Conservation (phyloP, 192 early-diverging fungal species). For the Radiomyces spectabilis region DNA sequence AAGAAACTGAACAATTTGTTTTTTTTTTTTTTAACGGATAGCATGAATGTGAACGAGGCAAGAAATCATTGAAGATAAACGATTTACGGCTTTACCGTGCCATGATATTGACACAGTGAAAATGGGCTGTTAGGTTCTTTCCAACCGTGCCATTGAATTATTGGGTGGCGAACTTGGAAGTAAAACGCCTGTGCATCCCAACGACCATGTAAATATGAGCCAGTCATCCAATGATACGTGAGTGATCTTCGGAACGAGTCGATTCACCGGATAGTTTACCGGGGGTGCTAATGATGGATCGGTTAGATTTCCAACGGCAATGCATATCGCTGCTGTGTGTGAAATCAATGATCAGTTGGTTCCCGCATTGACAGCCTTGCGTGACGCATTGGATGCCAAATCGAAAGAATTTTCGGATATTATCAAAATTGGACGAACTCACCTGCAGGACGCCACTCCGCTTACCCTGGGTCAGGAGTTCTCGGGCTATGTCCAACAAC, state of each 20-base stretch:
- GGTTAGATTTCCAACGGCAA: constrained; percentile 92
- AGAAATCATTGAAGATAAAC: too few relatives aligned
- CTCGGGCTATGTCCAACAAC: constrained; percentile 87
- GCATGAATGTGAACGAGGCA: constrained; percentile 92
- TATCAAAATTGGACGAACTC: constrained; percentile 98
- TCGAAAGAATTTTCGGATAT: constrained; percentile 77
- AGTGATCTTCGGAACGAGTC: too few relatives aligned
- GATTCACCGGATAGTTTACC: too few relatives aligned
- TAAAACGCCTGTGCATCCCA: constrained; percentile 95
- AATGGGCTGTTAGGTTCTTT: constrained; percentile 62
- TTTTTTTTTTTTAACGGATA: constrained; percentile 26
- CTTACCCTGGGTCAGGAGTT: constrained; percentile 97
- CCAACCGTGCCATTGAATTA: constrained; percentile 95
- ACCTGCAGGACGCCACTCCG: constrained; percentile 77
- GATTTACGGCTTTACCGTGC: too few relatives aligned
- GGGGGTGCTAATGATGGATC: too few relatives aligned
- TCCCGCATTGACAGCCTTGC: constrained; percentile 71
- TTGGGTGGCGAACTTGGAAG: constrained; percentile 81
- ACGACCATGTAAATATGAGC: constrained; percentile 97
- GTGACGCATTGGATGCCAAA: constrained; percentile 67
- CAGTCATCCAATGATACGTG: constrained; percentile 94
- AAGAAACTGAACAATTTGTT: not conserved
- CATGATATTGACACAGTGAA: not conserved
- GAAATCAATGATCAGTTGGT: constrained; percentile 74
- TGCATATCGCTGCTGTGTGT: constrained; percentile 90